A percentile compares a stretch with the other conserved stretches of the same genome.
Evolutionary conservation across 176 grass and related monocot genomes (phyloP).

Genomic region (Oryza rufipogon): DNA sequence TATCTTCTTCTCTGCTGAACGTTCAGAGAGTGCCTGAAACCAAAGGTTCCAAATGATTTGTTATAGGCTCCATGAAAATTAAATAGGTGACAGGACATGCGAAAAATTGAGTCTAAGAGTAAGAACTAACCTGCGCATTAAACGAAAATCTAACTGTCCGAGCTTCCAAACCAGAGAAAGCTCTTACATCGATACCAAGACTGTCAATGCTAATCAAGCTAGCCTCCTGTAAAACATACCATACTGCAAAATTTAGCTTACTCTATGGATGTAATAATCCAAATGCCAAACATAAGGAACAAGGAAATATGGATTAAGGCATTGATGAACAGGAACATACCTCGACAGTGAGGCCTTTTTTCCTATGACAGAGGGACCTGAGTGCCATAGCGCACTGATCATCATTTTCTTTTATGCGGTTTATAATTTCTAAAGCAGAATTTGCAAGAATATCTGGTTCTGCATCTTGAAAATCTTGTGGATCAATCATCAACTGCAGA

Average conservation of each 20-base stretch:
- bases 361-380: constrained; percentile 78
- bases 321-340: constrained; percentile 43
- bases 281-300: not conserved
- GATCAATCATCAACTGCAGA: constrained; percentile 67
- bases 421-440: constrained; percentile 78
- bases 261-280: not conserved
- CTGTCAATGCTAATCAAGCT: constrained; percentile 81
- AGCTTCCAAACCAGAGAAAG: constrained; percentile 75
- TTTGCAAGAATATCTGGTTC: constrained; percentile 87
- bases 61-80: constrained; percentile 11
- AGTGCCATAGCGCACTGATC: constrained; percentile 60
- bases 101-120: not conserved
- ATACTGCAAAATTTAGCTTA: constrained; percentile 35
- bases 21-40: constrained; percentile 73
- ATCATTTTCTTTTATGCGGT: constrained; percentile 61
- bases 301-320: not conserved
- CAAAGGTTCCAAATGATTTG: constrained; percentile 26
- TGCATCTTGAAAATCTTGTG: constrained; percentile 88
- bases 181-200: constrained; percentile 90
- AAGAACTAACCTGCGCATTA: constrained; percentile 63
- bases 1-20: constrained; percentile 89
- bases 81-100: not conserved
- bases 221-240: constrained; percentile 59
- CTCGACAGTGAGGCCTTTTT: constrained; percentile 84
- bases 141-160: constrained; percentile 84